Base-by-base conservation (phyloP, 208 protist genomes). In the Trypanosoma mega region DNA sequence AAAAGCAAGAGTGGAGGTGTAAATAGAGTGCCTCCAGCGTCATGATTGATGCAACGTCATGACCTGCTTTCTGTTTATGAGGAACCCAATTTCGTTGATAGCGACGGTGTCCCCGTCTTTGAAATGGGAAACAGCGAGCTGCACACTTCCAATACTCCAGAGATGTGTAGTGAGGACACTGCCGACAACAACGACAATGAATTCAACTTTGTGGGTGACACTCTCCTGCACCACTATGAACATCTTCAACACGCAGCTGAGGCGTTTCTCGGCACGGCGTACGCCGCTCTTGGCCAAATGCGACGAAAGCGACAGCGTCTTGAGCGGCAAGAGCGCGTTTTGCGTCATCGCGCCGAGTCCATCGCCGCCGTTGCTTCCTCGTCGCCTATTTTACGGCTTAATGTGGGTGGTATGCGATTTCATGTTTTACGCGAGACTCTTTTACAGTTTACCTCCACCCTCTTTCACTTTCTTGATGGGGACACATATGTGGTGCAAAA, bases 401-500 rank as follows among this genome's bases (percentile, higher is more conserved):
- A 71, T 48, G 39, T 71, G 41, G 54, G 64, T 46, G 64, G 64
- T 14, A 49, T 58, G 49, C 56, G 54, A n/a, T 71, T 71, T 51
- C 45, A 71, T 14, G 55, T 71, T 16, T 50, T 45, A 26, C 56
- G 57, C 1, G 51, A 52, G 11, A 63, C 51, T 20, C 47, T 71
- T 21, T 36, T 62, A 14, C 64, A 63, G 41, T 71, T 64, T 50
- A 14, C 53, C 2, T 33, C 33, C 34, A 59, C 64, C 2, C 9
- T 67, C 30, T 73, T 73, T 54, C n/a, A 54, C 31, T 9, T 66
- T 2, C 21, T 73, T 16, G 43, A 59, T 14, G 48, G 21, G 33
- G 37, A 27, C 14, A n/a, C 26, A 9, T 67, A 66, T 46, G 2
- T 20, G 6, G 39, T 59, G 33, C 51, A 73, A 20, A 55, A 37